A percentile compares a stretch with the other conserved stretches of the same genome.
Conservation (phyloP, 2,329 filamentous ascomycete genomes). For the Curvularia verruculosa region DNA sequence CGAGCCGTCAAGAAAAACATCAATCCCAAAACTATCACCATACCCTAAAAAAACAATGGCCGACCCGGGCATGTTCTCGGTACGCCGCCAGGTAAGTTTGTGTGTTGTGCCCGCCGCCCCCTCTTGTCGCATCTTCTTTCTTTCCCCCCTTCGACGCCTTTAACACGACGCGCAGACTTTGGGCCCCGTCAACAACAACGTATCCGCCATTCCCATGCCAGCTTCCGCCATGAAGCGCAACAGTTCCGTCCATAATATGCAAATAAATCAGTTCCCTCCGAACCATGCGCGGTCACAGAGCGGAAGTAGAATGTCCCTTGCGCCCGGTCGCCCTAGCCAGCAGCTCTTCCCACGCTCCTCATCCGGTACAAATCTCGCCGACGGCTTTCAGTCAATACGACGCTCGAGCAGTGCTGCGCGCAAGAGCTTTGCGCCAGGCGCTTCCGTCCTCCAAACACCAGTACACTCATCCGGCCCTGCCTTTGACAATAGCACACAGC, state of each 20-base stretch:
- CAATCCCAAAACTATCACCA: conserved; percentile 11
- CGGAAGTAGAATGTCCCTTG: conserved; percentile 83
- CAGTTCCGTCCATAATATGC: conserved; percentile 73
- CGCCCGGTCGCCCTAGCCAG: conserved; percentile 78
- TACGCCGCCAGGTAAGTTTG: conserved; percentile 84
- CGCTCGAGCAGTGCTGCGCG: conserved; percentile 68
- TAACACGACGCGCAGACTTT: conserved; percentile 68
- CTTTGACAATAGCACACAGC: conserved; percentile 63
- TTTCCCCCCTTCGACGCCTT: conserved; percentile 18
- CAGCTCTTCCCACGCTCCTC: conserved; percentile 86
- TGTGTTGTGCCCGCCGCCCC: conserved; percentile 14
- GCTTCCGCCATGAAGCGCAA: conserved; percentile 93
- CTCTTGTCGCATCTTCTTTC: conserved; percentile 18
- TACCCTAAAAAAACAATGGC: conserved; percentile 34
- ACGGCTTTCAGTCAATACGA: conserved; percentile 83
- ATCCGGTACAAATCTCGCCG: conserved; percentile 78
- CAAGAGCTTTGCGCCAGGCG: conserved; percentile 72
- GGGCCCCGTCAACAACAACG: conserved; percentile 80
- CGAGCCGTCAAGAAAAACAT: conserved; percentile 3
- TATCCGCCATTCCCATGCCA: conserved; percentile 81
- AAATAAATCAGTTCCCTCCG: conserved; percentile 61
- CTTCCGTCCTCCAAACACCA: conserved; percentile 55
- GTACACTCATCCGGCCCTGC: conserved; percentile 53
- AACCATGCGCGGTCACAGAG: conserved; percentile 79
- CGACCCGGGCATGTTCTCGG: conserved; percentile 77